Evolutionary conservation across 306 rosid species (phyloP).

Genomic region (Dryas drummondii): DNA sequence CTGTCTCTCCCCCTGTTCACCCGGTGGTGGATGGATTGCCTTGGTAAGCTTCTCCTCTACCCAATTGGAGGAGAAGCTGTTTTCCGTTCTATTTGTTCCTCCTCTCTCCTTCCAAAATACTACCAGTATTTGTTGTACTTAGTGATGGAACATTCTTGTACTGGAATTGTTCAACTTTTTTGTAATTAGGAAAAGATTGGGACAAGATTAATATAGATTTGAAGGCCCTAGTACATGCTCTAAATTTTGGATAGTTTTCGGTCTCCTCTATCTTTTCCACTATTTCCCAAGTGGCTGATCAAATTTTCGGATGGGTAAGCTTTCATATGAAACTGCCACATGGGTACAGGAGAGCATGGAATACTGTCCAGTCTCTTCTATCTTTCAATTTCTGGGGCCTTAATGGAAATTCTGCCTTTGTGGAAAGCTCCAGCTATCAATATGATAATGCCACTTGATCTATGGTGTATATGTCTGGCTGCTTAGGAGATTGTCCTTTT

Average conservation of each 20-base stretch:
- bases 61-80: background rate
- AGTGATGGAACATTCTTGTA: background rate
- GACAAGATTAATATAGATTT: background rate
- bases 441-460: too few relatives aligned
- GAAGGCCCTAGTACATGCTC: background rate
- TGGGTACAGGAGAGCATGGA: background rate
- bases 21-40: background rate
- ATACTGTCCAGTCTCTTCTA: background rate
- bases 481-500: background rate
- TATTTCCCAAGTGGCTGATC: background rate
- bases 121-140: background rate
- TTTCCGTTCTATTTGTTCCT: background rate
- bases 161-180: background rate
- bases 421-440: background rate
- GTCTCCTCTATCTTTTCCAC: background rate
- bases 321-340: background rate
- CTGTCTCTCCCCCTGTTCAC: background rate
- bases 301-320: background rate
- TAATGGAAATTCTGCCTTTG: background rate
- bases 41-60: background rate
- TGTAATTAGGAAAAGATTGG: background rate
- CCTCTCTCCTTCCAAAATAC: background rate
- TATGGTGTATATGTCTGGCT: background rate
- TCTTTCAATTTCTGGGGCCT: background rate
- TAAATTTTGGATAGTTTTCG: background rate